These are phyloP conservation scores for Pogostemon cablin DNA, from an alignment of 257 asterid species.

Conservation along the genomic window DNA sequence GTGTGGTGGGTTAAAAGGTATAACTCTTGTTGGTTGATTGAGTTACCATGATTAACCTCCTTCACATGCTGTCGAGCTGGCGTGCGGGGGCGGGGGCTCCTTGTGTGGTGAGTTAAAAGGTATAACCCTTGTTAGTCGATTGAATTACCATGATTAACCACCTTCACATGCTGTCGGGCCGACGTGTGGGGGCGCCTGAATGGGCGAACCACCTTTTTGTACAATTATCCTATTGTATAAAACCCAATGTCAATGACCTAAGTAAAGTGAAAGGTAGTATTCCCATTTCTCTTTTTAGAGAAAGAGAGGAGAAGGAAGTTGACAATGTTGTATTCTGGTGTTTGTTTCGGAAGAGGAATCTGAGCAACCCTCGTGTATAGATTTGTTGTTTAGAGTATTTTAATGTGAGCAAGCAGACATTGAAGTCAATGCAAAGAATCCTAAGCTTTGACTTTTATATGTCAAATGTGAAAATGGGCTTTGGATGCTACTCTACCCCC, in stretches of 20 bases:
- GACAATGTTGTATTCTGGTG: slow-evolving; percentile 20
- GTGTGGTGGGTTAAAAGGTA: too few relatives aligned
- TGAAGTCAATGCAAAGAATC: slow-evolving; percentile 52
- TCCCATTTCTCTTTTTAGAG: slow-evolving; percentile 12
- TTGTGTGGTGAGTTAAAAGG: too few relatives aligned
- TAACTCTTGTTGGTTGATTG: too few relatives aligned
- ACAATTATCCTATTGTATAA: too few relatives aligned
- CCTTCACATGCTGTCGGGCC: too few relatives aligned
- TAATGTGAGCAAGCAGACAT: slow-evolving; percentile 20
- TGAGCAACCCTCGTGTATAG: slow-evolving; percentile 44
- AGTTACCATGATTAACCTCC: too few relatives aligned
- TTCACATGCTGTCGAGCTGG: too few relatives aligned
- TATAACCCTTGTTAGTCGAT: too few relatives aligned
- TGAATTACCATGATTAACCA: too few relatives aligned
- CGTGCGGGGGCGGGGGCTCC: too few relatives aligned
- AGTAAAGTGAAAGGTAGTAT: slow-evolving; percentile 44
- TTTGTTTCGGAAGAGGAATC: slow-evolving; percentile 39
- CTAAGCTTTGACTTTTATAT: slow-evolving; percentile 53
- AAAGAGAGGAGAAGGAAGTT: slow-evolving; percentile 24
- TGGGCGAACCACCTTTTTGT: too few relatives aligned
- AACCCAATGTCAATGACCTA: slow-evolving; percentile 37
- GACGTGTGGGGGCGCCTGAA: too few relatives aligned
- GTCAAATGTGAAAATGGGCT: slow-evolving; percentile 31
- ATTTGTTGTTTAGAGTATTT: slow-evolving; percentile 32
- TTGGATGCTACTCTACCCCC: slow-evolving; percentile 44